Base-by-base conservation (phyloP, 1,139 yeast species). In the Suhomyces kunorum region DNA sequence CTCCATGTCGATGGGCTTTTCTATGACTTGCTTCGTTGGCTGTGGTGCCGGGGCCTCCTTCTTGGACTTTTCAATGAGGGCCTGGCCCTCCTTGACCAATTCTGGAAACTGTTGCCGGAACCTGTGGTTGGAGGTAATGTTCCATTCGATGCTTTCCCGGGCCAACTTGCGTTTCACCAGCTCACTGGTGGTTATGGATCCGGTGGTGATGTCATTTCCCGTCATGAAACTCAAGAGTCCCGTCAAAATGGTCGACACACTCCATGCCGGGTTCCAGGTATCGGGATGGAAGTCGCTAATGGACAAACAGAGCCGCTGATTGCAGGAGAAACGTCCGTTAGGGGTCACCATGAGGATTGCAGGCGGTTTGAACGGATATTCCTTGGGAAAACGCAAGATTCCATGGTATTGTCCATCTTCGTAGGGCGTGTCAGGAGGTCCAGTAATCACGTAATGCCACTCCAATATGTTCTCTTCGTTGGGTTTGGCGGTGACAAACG, bases 221-320 rank as follows among this genome's bases (percentile, higher is more conserved):
- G 47, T 87, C 96, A 89, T 89, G 55, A 89, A 89, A 56, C 95
- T 85, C 50, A 89, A 67, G 35, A 89, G 66, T 0, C 97, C 97
- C 6, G 83, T 86, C 51, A 89, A 70, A 16, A 89, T 89, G 0
- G 96, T 87, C 19, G 87, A 73, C 15, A 89, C 96, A 40, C 88
- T 81, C 97, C 97, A 89, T 4, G 95, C 88, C 1, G 97, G 96
- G 60, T 89, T 88, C 97, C 97, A 89, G 1, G 86, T 70, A 59
- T 87, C 92, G 7, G 96, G 97, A 54, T 90, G 98, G 61, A 81
- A 89, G 58, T 90, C 97, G 53, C 92, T 83, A 82, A 90, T 89
- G 30, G 89, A 81, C 36, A 90, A 68, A 64, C 98, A 90, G 34
- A 90, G 72, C 34, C 96, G 70, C 6, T 88, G 79, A 57, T 86